Conservation (phyloP, 257 asterid species). For the Craterostigma plantagineum region DNA sequence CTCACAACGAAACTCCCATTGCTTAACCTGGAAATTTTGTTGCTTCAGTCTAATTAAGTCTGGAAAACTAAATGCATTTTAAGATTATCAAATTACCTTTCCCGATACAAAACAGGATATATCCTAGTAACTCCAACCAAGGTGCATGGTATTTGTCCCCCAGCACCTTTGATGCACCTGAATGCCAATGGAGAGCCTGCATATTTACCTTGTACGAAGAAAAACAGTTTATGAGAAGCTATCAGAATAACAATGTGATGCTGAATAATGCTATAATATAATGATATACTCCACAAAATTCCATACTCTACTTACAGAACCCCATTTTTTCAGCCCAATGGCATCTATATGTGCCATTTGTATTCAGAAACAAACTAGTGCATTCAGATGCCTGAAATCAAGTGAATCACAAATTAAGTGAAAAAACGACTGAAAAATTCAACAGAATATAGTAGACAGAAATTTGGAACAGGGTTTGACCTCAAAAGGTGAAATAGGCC, state of each 20-base stretch:
- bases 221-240: conserved; percentile 11
- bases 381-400: conserved; percentile 43
- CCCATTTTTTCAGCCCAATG: conserved; percentile 97
- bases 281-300: conserved; percentile 5
- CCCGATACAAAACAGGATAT: conserved; percentile 75
- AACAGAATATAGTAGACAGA: conserved; percentile 8
- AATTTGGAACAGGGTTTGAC: conserved; percentile 17
- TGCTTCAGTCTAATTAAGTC: conserved; percentile 13
- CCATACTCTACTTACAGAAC: conserved; percentile 41
- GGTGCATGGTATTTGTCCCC: conserved; percentile 83
- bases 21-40: conserved; percentile 32
- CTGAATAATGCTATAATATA: conserved; percentile 3
- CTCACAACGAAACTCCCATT: conserved; percentile 53
- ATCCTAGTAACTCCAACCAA: conserved; percentile 62
- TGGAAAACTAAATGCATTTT: conserved; percentile 2
- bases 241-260: conserved; percentile 10
- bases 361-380: conserved; percentile 43
- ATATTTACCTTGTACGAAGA: conserved; percentile 38
- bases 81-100: conserved; percentile 43
- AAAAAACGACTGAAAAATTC: conserved; percentile 5
- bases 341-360: conserved; percentile 86
- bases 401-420: conserved; percentile 9
- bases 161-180: conserved; percentile 65
- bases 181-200: conserved; percentile 60
- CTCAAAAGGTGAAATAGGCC: conserved; percentile 82